Evolutionary conservation across 2,329 filamentous ascomycete species (phyloP), one percentile per base, ranked within the genome.

Genomic region (Ambrosiella xylebori): DNA sequence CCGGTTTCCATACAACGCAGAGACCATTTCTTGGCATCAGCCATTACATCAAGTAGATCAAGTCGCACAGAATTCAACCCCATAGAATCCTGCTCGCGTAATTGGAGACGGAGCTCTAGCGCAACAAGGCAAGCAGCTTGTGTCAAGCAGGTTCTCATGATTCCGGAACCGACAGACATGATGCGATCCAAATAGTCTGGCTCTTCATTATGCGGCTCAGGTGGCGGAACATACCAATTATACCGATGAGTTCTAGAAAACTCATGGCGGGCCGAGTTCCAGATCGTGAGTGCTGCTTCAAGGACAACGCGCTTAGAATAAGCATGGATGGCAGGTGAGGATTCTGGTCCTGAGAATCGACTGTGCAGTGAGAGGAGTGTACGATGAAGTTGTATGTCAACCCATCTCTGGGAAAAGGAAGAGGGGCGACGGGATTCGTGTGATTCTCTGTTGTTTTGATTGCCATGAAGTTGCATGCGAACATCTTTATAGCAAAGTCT

Each of bases 351-450:
- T 35, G 75, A 73, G 63, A 73, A 81, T 0, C 76, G 76, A 1
- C 76, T 68, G 63, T 85, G 81, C 0, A 85, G 69, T 0, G 74
- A 69, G 5, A 77, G 69, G 2, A 82, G 65, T 63, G 78, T 80
- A 7, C 78, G 75, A 35, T 76, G 72, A 61, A 80, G 70, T 19
- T 79, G 65, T 47, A 78, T 69, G 36, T 80, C 74, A 5, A 78
- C 64, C 0, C 76, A 62, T 2, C 72, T 70, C 4, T 71, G 64
- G n/a, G 73, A 70, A 57, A 77, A 76, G 12, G 44, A 36, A 9
- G 27, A 8, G 27, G 13, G 15, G 0, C 62, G 59, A 0, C 69
- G 65, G 0, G 66, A 68, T 0, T 65, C 63, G 2, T 41, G 49
- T 12, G 64, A 62, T 57, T 3, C 27, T 54, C 1, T 8, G n/a